phyloP scores from a whole-genome alignment of 2,329 filamentous ascomycete genomes.

The Aspergillus texensis region DNA sequence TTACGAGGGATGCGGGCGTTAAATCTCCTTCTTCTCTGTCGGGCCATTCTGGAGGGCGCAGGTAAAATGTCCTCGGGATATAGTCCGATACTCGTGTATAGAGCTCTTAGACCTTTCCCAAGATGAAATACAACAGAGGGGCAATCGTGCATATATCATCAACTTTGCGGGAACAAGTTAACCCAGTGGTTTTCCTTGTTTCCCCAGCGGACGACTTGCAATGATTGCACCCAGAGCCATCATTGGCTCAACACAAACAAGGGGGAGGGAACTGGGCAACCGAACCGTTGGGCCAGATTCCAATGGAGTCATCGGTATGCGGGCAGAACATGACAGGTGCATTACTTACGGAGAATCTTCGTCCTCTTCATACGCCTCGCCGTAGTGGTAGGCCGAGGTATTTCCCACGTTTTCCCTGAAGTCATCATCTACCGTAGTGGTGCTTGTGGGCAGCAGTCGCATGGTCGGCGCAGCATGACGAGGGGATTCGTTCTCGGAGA shows the following conservation, averaged over 20 bases:
- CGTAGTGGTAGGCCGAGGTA: conserved; percentile 32
- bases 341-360: conserved; percentile 43
- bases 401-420: conserved; percentile 29
- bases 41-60: not conserved
- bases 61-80: not conserved
- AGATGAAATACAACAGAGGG: not conserved
- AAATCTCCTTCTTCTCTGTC: conserved; percentile 16
- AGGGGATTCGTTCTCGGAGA: conserved; percentile 35
- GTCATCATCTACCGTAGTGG: conserved; percentile 39
- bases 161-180: no score
- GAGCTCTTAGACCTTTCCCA: not conserved
- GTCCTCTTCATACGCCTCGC: conserved; percentile 26
- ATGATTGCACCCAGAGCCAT: not conserved
- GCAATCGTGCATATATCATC: not conserved
- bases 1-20: conserved; percentile 13
- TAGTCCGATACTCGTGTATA: not conserved
- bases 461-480: conserved; percentile 45
- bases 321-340: conserved; percentile 5
- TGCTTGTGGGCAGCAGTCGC: conserved; percentile 47
- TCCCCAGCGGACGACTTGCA: not conserved
- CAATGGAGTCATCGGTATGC: conserved; percentile 18
- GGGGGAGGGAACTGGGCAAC: conserved; percentile 8
- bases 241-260: conserved; percentile 12
- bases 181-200: not conserved
- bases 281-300: conserved; percentile 6